A percentile compares a stretch with the other conserved stretches of the same genome.
Evolutionary conservation across 306 rosid genomes (phyloP).

Genomic region (Lagenaria siceraria): DNA sequence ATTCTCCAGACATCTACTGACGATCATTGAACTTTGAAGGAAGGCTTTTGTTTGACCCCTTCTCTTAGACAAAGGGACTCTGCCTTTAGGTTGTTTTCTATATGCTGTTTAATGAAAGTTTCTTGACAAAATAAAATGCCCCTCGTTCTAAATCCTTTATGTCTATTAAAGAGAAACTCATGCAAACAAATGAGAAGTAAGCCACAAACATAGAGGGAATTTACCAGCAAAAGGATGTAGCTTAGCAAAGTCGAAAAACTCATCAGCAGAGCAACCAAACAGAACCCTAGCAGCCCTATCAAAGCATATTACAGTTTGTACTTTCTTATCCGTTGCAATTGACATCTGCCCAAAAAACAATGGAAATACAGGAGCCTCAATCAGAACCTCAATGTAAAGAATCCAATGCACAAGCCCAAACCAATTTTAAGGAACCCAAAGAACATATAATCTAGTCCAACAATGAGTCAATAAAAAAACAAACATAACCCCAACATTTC

Average conservation of each 20-base stretch:
- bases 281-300: slow-evolving; percentile 54
- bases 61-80: background rate
- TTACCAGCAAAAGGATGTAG: slow-evolving; percentile 54
- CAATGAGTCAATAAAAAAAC: background rate
- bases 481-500: background rate
- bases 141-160: background rate
- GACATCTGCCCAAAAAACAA: slow-evolving; percentile 38
- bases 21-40: background rate
- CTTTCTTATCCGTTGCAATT: slow-evolving; percentile 51
- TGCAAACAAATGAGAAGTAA: background rate
- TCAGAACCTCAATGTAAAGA: background rate
- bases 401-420: background rate
- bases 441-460: background rate
- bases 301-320: slow-evolving; percentile 49
- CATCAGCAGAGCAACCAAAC: slow-evolving; percentile 71
- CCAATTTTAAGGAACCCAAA: background rate
- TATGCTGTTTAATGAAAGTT: background rate
- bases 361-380: background rate
- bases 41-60: background rate
- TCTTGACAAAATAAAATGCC: background rate
- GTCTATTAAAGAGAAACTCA: background rate
- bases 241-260: slow-evolving; percentile 57
- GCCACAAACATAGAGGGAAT: background rate
- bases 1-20: background rate
- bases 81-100: background rate